These are phyloP conservation scores for Olyra latifolia DNA, from an alignment of 176 grass and related monocot species.

Conservation along the genomic window DNA sequence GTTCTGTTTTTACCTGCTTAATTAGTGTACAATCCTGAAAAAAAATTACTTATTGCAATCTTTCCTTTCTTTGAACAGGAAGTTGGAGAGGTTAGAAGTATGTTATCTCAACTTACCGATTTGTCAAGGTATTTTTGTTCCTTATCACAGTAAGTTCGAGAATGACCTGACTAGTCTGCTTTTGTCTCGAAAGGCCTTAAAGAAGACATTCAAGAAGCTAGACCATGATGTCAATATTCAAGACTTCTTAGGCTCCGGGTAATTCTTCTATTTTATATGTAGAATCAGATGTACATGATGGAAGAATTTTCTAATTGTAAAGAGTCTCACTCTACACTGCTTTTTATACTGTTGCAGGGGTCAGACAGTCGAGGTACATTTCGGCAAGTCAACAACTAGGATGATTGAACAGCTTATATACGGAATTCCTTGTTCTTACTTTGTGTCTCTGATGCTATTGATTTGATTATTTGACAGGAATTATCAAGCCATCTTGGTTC, in stretches of 20 bases:
- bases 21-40: not conserved
- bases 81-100: conserved; percentile 80
- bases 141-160: conserved; percentile 11
- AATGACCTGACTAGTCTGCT: conserved; percentile 11
- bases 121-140: not conserved
- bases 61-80: conserved; percentile 36
- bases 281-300: not conserved
- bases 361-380: conserved; percentile 69
- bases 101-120: conserved; percentile 13
- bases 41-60: not conserved
- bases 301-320: not conserved
- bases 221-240: conserved; percentile 87
- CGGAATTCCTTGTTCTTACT: not conserved
- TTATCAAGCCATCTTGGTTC: conserved; percentile 56
- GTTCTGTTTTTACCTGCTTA: not conserved
- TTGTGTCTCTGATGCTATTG: not conserved
- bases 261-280: conserved; percentile 20
- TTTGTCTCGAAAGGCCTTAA: conserved; percentile 55
- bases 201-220: conserved; percentile 89
- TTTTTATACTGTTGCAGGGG: conserved; percentile 52
- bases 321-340: conserved; percentile 21
- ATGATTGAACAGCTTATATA: not conserved
- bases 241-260: conserved; percentile 79
- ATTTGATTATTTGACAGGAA: conserved; percentile 46
- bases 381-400: not conserved